phyloP scores from a whole-genome alignment of 441 rosid species.

The Eugenia klotzschiana region DNA sequence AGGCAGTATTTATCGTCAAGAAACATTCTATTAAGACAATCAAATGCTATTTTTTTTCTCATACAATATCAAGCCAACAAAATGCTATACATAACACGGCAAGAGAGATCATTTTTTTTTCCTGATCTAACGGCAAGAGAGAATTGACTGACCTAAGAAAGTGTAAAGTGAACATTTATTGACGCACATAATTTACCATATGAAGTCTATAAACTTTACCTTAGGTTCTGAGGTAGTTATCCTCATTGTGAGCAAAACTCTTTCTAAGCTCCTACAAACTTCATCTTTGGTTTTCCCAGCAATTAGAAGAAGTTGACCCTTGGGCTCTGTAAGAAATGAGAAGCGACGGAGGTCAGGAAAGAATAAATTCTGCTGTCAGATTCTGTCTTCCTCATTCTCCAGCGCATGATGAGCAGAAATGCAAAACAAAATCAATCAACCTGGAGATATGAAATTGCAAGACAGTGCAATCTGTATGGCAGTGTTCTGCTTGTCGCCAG shows the following conservation, averaged over 20 bases:
- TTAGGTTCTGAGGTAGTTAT: constrained; percentile 83
- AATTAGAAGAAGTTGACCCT: constrained; percentile 90
- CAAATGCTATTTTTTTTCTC: not conserved
- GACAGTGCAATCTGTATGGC: constrained; percentile 74
- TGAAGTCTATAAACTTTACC: constrained; percentile 31
- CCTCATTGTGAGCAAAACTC: constrained; percentile 94
- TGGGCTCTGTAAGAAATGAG: constrained; percentile 50
- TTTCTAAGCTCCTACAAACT: constrained; percentile 79
- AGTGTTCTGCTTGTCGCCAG: constrained; percentile 73
- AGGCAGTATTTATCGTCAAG: not conserved
- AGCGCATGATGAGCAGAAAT: not conserved
- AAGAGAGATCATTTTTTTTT: no score
- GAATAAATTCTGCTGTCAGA: not conserved
- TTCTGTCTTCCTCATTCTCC: not conserved
- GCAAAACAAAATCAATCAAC: constrained; percentile 11
- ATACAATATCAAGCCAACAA: not conserved
- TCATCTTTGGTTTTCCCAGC: constrained; percentile 91
- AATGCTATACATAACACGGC: not conserved
- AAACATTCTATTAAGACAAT: not conserved
- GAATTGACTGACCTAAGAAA: not conserved
- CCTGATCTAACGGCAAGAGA: not conserved
- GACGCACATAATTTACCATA: not conserved
- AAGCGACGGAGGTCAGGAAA: not conserved
- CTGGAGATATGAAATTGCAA: constrained; percentile 69
- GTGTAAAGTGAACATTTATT: not conserved